Evolutionary conservation across 108 stramenopile genomes (phyloP), one percentile per base, ranked within the genome.

Genomic region (Stephanodiscus triporus): DNA sequence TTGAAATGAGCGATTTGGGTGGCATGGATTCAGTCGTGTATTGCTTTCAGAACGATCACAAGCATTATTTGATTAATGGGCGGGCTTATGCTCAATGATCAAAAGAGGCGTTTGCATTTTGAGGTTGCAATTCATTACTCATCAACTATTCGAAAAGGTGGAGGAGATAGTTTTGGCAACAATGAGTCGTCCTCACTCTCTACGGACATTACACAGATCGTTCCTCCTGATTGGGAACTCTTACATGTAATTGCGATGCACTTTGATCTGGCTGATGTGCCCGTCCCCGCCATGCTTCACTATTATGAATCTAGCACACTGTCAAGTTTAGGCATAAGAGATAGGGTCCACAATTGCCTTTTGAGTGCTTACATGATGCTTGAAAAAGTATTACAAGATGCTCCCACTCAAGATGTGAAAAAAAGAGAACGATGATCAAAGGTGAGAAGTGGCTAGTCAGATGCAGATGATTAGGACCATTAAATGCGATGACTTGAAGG

Each of bases 71-170:
- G 22, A 68, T 68, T 23, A 72, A 72, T n/a, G n/a, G n/a, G n/a
- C 66, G 65, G 32, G 13, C 65, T 72, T 17, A 72, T 72, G 71
- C 65, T 68, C 49, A 55, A 68, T 17, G 71, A 72, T 20, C 71
- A 72, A 68, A 72, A 72, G 66, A 65, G 38, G 54, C 51, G 66
- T 29, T 51, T 55, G n/a, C 71, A 72, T 67, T 68, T 72, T 53
- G 66, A 68, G 36, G 66, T 72, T 24, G 71, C 71, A 9, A 6
- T 22, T 10, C 38, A 72, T 56, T 72, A 72, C 66, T 66, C 68
- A 19, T 58, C 45, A n/a, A 43, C 42, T 58, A 45, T 43, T 14
- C 38, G 19, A 32, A 26, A 19, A 27, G 43, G 56, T 43, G 42
- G 54, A 57, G 26, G 45, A 19, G 32, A 30, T 10, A 65, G 64